Conservation (phyloP, 129 eudicot species). For the Chrysanthemum seticuspe region DNA sequence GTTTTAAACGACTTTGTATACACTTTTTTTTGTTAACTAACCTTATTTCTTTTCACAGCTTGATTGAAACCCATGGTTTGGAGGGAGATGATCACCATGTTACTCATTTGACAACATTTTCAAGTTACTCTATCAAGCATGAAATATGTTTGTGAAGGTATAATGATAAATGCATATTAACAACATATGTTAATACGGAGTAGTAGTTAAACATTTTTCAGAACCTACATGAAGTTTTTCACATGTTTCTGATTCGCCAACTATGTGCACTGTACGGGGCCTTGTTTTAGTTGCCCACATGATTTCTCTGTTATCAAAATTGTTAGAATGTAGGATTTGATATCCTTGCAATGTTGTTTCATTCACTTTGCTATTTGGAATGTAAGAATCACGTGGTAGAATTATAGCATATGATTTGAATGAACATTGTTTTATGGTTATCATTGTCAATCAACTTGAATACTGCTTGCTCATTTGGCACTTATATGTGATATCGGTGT, state of each 20-base stretch:
- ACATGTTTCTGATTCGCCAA: constrained; percentile 4
- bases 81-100: too few species aligned
- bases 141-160: not conserved
- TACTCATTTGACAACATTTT: too few species aligned
- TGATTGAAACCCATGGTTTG: too few species aligned
- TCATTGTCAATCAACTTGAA: not conserved
- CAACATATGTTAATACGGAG: not conserved
- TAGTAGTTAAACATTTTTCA: not conserved
- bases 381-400: too few species aligned
- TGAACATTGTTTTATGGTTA: not conserved
- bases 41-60: too few species aligned
- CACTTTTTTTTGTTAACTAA: too few species aligned
- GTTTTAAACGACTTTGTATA: too few species aligned
- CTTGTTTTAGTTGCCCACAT: not conserved
- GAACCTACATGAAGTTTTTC: not conserved
- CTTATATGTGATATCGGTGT: not conserved
- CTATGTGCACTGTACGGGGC: not conserved
- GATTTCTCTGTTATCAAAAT: not conserved
- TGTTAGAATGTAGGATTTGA: not conserved
- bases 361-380: too few species aligned
- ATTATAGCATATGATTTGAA: not conserved
- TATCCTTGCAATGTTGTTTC: too few species aligned
- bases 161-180: not conserved
- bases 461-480: not conserved
- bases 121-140: too few species aligned